phyloP scores from a whole-genome alignment of 768 basidiomycete species.

The Pleurotus salmoneostramineus region DNA sequence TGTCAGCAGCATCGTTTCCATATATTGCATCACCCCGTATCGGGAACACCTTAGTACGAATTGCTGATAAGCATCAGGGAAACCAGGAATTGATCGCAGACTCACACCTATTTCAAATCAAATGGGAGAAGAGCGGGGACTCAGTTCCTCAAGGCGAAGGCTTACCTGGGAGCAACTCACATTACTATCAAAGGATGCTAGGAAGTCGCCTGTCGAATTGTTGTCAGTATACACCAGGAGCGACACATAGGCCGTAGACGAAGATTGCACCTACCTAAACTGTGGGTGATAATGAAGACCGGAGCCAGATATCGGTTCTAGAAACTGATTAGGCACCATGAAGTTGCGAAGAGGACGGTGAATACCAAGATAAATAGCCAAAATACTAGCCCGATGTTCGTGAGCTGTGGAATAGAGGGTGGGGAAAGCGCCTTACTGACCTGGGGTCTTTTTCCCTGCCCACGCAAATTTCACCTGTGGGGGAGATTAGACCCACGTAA shows the following conservation, averaged over 20 bases:
- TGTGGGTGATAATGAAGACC: background rate
- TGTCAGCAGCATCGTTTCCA: constrained; percentile 10
- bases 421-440: background rate
- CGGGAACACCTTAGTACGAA: constrained; percentile 3
- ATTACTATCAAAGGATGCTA: background rate
- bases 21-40: constrained; percentile 9
- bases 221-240: too few species aligned
- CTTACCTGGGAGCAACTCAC: background rate
- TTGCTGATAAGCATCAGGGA: background rate
- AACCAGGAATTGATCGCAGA: background rate
- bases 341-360: too few species aligned
- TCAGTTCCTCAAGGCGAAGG: too few species aligned
- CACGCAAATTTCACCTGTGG: background rate
- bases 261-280: background rate
- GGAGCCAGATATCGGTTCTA: constrained; percentile 2
- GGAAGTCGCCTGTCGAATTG: too few species aligned
- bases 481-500: background rate
- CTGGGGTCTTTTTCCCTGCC: background rate
- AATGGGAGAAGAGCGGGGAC: background rate
- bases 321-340: too few species aligned
- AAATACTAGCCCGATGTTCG: background rate
- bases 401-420: background rate
- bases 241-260: too few species aligned
- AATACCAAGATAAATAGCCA: background rate
- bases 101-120: background rate